A percentile compares a stretch with the other conserved stretches of the same genome.
Evolutionary conservation across 306 rosid species (phyloP).

Genomic region (apple (Malus domestica)): ASM211411v1 NC_041803.1:54241001-54241500

Average conservation of each 20-base stretch:
- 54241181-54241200: background rate
- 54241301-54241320: constrained; percentile 91
- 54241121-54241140: background rate
- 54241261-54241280: constrained; percentile 78
- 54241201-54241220: background rate
- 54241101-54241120: constrained; percentile 39
- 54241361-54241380: constrained; percentile 53
- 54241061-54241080: constrained; percentile 39
- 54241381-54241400: constrained; percentile 51
- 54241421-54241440: constrained; percentile 9
- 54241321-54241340: constrained; percentile 81
- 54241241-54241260: constrained; percentile 6
- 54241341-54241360: constrained; percentile 54
- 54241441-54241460: constrained; percentile 13
- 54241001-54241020: constrained; percentile 76
- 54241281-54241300: constrained; percentile 88
- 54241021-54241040: constrained; percentile 58
- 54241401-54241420: background rate
- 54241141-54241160: background rate
- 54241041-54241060: constrained; percentile 71
- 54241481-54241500: constrained; percentile 30
- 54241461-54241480: constrained; percentile 5
- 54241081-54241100: constrained; percentile 63
- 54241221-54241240: background rate
- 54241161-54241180: background rate